Percentiles rank a stretch among this genome's conserved stretches.
These are phyloP conservation scores for Effrenium voratum DNA, from an alignment of 73 alveolate genomes.

Conservation along the genomic window DNA sequence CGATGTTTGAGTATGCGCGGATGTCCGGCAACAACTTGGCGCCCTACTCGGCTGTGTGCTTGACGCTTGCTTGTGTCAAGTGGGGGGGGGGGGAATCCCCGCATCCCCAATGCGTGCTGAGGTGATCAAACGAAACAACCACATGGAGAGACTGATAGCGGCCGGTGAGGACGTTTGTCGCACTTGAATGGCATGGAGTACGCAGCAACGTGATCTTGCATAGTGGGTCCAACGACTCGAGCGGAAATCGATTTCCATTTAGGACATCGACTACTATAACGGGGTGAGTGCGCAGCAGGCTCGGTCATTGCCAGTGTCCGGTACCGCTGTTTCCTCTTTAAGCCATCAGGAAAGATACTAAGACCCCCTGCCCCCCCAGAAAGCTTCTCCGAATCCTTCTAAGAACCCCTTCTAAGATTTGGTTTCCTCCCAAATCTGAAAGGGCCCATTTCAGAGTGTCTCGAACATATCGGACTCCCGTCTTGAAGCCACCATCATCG, in stretches of 20 bases:
- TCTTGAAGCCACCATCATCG: too few species aligned
- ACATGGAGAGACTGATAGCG: conserved; percentile 70
- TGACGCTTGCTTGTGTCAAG: neutral
- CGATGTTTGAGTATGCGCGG: conserved; percentile 47
- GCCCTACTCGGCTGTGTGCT: neutral
- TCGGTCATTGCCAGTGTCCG: neutral
- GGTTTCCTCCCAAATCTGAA: too few species aligned
- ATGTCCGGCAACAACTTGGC: conserved; percentile 65
- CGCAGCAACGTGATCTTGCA: neutral
- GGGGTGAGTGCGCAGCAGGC: conserved; percentile 32
- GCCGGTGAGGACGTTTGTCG: neutral
- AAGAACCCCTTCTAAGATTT: too few species aligned
- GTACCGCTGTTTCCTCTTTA: too few species aligned
- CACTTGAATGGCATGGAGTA: neutral
- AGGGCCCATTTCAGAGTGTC: neutral
- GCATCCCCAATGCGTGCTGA: too few species aligned
- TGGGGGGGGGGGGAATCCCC: neutral
- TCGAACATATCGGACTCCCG: too few species aligned
- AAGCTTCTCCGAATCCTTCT: too few species aligned
- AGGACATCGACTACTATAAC: conserved; percentile 48
- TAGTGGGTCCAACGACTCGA: neutral
- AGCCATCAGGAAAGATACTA: too few species aligned
- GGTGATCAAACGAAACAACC: conserved; percentile 78
- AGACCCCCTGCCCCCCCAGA: too few species aligned
- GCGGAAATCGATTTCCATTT: neutral